These are phyloP conservation scores for Solanum lycopersicoides DNA, from an alignment of 257 asterid species.

Conservation along the genomic window DNA sequence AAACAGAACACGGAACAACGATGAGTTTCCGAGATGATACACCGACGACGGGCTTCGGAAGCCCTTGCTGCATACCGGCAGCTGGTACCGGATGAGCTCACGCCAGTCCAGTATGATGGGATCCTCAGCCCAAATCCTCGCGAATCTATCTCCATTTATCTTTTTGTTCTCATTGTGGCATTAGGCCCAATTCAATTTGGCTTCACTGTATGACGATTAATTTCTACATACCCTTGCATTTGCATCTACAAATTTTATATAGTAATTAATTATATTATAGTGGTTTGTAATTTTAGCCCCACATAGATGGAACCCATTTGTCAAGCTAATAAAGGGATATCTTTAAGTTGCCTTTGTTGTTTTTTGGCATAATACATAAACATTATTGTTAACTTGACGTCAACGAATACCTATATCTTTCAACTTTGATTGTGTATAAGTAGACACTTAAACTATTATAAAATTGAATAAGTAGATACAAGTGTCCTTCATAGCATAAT, in stretches of 20 bases:
- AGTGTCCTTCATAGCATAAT: too few species aligned
- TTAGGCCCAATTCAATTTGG: slow-evolving; percentile 85
- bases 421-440: too few species aligned
- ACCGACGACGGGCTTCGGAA: slow-evolving; percentile 70
- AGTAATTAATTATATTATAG: neutral
- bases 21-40: slow-evolving; percentile 30
- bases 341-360: too few species aligned
- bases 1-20: neutral
- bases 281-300: neutral
- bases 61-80: slow-evolving; percentile 82
- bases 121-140: slow-evolving; percentile 46
- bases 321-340: too few species aligned
- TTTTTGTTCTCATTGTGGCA: slow-evolving; percentile 65
- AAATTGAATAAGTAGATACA: too few species aligned
- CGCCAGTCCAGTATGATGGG: slow-evolving; percentile 53
- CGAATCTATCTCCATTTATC: slow-evolving; percentile 65
- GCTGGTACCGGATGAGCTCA: slow-evolving; percentile 78
- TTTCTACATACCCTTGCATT: neutral
- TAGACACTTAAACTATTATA: too few species aligned
- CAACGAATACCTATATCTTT: accelerated
- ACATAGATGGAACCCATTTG: too few species aligned
- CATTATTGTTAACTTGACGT: too few species aligned
- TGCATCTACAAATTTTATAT: neutral
- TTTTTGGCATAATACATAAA: too few species aligned
- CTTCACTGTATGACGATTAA: slow-evolving; percentile 31